Conservation (phyloP, 2,329 filamentous ascomycete genomes). For the Monilinia fructigena region DNA sequence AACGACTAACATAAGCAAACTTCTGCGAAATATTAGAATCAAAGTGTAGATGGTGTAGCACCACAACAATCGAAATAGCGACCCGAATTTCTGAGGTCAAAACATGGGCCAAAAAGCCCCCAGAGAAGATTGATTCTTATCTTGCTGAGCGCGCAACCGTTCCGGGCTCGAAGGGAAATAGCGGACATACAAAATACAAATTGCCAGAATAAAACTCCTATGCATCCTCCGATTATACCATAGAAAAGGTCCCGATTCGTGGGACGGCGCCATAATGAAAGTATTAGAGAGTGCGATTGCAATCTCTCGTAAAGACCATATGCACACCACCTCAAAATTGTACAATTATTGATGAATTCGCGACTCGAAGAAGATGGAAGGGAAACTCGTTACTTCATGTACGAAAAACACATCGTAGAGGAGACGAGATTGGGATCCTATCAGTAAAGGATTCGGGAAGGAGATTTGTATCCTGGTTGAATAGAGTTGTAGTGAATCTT, state of each 20-base stretch:
- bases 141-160: not conserved
- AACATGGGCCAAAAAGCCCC: not conserved
- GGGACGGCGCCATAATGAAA: not conserved
- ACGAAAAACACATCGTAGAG: not conserved
- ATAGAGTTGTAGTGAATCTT: not conserved
- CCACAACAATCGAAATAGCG: not conserved
- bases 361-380: not conserved
- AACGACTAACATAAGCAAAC: constrained; percentile 4
- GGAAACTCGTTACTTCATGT: not conserved
- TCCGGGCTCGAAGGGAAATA: not conserved
- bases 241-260: not conserved
- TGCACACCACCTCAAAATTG: not conserved
- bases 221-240: constrained; percentile 14
- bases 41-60: not conserved
- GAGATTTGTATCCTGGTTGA: constrained; percentile 2
- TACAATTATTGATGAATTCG: not conserved
- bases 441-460: not conserved
- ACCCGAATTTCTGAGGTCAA: not conserved
- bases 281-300: not conserved
- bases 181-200: constrained; percentile 15
- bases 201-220: constrained; percentile 14
- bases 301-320: not conserved
- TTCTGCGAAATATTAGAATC: constrained; percentile 10
- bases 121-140: constrained; percentile 3
- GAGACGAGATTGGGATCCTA: not conserved